A percentile compares a stretch with the other conserved stretches of the same genome.
These are phyloP conservation scores for Conticribra guillardii DNA, from an alignment of 108 stramenopile species.

Conservation along the genomic window DNA sequence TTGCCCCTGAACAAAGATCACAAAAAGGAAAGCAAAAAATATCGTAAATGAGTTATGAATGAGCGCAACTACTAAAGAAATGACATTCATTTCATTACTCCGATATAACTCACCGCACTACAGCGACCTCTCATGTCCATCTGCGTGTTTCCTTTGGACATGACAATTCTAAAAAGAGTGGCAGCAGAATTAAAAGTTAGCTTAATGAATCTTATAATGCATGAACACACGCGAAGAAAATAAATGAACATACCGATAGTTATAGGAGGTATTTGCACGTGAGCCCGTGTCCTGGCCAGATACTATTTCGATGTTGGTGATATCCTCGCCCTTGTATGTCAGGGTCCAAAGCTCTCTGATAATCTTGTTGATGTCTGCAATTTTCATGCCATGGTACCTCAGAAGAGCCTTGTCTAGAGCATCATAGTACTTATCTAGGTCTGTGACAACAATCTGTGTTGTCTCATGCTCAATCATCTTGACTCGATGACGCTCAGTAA, in stretches of 20 bases:
- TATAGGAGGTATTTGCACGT: conserved; percentile 81
- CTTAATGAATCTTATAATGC: too few relatives aligned
- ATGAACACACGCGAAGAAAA: too few relatives aligned
- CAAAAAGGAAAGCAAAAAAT: neutral
- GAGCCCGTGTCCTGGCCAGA: conserved; percentile 85
- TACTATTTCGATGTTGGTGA: conserved; percentile 94
- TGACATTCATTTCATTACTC: too few relatives aligned
- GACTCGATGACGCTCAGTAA: conserved; percentile 89
- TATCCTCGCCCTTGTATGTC: conserved; percentile 98
- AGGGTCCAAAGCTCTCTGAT: conserved; percentile 96
- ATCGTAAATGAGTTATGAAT: conserved; percentile 12
- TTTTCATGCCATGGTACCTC: conserved; percentile 89
- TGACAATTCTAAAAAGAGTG: too few relatives aligned
- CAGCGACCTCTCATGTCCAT: conserved; percentile 99
- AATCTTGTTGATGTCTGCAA: conserved; percentile 93
- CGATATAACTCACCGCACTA: conserved; percentile 69
- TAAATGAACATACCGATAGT: too few relatives aligned
- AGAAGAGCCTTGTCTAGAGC: conserved; percentile 94
- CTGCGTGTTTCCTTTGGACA: conserved; percentile 87
- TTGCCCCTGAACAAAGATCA: conserved; percentile 65
- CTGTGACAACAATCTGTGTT: conserved; percentile 88
- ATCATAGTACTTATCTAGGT: conserved; percentile 92
- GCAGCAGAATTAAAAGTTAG: too few relatives aligned
- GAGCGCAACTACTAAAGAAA: too few relatives aligned
- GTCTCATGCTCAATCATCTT: conserved; percentile 91